These are phyloP conservation scores for Colletotrichum eremochloae DNA, from an alignment of 2,329 filamentous ascomycete species.

Conservation along the genomic window DNA sequence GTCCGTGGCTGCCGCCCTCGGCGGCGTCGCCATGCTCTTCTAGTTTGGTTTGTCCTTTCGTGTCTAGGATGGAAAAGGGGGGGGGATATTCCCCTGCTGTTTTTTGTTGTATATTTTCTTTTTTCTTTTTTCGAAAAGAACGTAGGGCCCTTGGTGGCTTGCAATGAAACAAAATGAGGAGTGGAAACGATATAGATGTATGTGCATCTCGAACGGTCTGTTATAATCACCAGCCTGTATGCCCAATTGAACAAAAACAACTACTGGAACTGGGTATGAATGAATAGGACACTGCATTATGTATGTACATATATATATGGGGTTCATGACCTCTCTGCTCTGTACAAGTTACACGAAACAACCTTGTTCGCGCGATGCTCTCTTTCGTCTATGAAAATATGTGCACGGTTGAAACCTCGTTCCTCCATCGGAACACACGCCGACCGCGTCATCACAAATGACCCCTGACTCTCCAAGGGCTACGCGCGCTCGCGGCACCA, in stretches of 20 bases:
- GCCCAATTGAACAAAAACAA: not conserved
- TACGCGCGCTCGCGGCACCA: slow-evolving; percentile 52
- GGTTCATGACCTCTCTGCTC: not conserved
- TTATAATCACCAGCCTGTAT: not conserved
- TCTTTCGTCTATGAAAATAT: slow-evolving; percentile 7
- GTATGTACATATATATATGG: not conserved
- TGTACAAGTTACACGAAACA: slow-evolving; percentile 18
- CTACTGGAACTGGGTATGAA: not conserved
- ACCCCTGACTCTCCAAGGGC: slow-evolving; percentile 54
- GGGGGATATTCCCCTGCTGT: too few relatives aligned
- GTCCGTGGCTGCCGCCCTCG: slow-evolving; percentile 35
- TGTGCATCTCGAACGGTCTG: too few relatives aligned
- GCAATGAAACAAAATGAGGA: too few relatives aligned
- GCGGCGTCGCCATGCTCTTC: slow-evolving; percentile 38
- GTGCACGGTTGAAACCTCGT: not conserved
- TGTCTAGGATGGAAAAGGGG: too few relatives aligned
- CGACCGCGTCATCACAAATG: slow-evolving; percentile 45
- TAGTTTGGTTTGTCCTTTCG: not conserved
- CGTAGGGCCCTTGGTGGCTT: not conserved
- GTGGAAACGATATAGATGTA: too few relatives aligned
- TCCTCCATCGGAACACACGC: not conserved
- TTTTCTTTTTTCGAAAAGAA: not conserved
- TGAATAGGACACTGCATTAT: not conserved
- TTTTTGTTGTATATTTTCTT: not conserved
- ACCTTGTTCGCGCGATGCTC: not conserved